Base-by-base conservation (phyloP, 2,329 filamentous ascomycete species). In the Penicillium digitatum region DNA sequence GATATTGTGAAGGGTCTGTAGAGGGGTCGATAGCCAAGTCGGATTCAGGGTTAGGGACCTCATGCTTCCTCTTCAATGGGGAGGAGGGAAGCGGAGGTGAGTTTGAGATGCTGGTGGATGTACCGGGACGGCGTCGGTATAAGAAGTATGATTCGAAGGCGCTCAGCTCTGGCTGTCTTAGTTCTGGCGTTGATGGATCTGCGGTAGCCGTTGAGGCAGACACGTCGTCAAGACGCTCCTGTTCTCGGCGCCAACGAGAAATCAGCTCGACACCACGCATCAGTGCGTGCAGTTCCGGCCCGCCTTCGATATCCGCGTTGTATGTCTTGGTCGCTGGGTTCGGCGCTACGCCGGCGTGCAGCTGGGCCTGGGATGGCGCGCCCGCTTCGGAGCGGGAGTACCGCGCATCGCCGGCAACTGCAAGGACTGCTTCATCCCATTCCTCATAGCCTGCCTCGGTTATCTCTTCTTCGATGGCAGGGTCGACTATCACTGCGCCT, bases 81-180 rank as follows among this genome's bases (percentile, higher is more conserved):
- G 62, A 62, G 6, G 38, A 51, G 0, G 50, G 20, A 11, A 47
- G 47, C 1, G 20, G 39, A 18, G 27, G 35, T 18, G n/a, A 14
- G 26, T 29, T 48, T n/a, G 35, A 20, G 38, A 18, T 9, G 20
- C 26, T n/a, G 27, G 43, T 16, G 20, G 29, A 34, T 34, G 14
- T 24, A 24, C 4, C 39, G 84, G 82, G 67, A 90, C 88, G 44
- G 84, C 14, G 32, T 1, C 32, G 35, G 9, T 83, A 64, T 82
- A 86, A 59, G 66, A 76, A 69, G 58, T 73, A 66, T 32, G 62
- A 62, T 62, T 72, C 68, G 6, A 74, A 56, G 1, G 63, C 63
- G 32, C 61, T 66, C 9, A 70, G 54, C 20, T 50, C 22, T 61
- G 59, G 12, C 47, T 57, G 18, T 59, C 55, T 1, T 52, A 31